These are phyloP conservation scores for Epichloe bromicola DNA, from an alignment of 2,329 filamentous ascomycete genomes.

Conservation along the genomic window DNA sequence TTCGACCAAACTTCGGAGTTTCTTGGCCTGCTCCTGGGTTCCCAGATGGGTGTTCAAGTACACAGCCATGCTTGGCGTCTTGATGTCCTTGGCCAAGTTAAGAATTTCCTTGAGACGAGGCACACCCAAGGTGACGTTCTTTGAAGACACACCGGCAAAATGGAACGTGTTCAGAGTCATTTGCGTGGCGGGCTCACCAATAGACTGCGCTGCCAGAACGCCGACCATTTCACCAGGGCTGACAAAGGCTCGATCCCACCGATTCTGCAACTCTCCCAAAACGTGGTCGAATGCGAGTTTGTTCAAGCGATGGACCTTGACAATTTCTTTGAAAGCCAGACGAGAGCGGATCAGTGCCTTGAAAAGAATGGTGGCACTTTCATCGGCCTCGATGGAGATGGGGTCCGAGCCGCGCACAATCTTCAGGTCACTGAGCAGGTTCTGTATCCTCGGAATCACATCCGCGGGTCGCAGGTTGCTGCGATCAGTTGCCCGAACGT, in stretches of 20 bases:
- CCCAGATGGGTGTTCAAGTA: constrained; percentile 56
- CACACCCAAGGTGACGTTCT: constrained; percentile 98
- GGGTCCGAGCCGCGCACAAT: constrained; percentile 77
- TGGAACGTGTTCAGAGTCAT: constrained; percentile 99
- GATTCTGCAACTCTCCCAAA: constrained; percentile 76
- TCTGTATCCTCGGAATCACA: constrained; percentile 67
- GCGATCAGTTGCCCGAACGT: constrained; percentile 70
- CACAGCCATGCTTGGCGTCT: constrained; percentile 94
- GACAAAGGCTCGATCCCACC: constrained; percentile 75
- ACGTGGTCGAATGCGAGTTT: constrained; percentile 89
- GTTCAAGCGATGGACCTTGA: constrained; percentile 73
- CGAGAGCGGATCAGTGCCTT: constrained; percentile 84
- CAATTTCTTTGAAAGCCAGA: constrained; percentile 84
- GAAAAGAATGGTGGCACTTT: constrained; percentile 80
- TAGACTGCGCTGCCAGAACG: constrained; percentile 93
- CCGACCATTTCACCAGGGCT: constrained; percentile 97
- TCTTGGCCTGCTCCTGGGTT: constrained; percentile 70
- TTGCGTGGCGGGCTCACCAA: constrained; percentile 95
- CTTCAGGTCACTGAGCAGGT: constrained; percentile 62
- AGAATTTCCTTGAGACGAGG: constrained; percentile 99
- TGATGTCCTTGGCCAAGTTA: constrained; percentile 95
- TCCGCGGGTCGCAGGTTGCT: constrained; percentile 85
- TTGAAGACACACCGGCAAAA: constrained; percentile 98
- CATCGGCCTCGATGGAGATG: constrained; percentile 75
- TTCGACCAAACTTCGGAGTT: constrained; percentile 77